Evolutionary conservation across 345 rosid species (phyloP).

Genomic region (Linum tenue): DNA sequence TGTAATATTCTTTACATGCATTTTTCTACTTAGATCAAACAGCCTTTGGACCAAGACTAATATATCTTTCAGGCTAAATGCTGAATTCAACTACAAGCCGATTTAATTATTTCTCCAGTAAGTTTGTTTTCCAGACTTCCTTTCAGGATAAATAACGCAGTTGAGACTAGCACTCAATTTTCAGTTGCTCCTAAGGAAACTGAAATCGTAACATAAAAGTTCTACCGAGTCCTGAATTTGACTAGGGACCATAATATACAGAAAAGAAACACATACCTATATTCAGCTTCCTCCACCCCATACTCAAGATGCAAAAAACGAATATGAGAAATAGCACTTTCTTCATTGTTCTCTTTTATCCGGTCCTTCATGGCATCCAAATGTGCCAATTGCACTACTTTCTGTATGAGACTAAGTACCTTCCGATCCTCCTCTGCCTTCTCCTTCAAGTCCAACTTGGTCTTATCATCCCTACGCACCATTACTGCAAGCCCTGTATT

Average conservation of each 20-base stretch:
- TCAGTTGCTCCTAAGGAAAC: background rate
- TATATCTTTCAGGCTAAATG: background rate
- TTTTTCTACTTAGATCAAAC: background rate
- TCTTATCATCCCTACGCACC: constrained; percentile 28
- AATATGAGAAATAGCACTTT: constrained; percentile 45
- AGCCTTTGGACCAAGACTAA: constrained; percentile 1
- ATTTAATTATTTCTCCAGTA: background rate
- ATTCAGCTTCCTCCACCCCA: constrained; percentile 61
- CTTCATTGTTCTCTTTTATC: constrained; percentile 40
- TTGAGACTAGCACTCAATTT: too few relatives aligned
- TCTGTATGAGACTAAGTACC: constrained; percentile 47
- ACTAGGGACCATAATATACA: background rate
- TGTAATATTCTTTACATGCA: background rate
- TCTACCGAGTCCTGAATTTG: background rate
- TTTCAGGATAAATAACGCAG: background rate
- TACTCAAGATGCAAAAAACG: constrained; percentile 57
- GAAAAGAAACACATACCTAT: constrained; percentile 39
- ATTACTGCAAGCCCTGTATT: constrained; percentile 35
- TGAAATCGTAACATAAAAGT: background rate
- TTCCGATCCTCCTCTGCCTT: constrained; percentile 35
- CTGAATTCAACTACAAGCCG: background rate
- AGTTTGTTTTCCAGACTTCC: background rate
- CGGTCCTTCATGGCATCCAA: constrained; percentile 51
- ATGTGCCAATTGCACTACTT: constrained; percentile 61
- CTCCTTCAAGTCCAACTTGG: constrained; percentile 10